Percentiles rank a stretch among this genome's conserved stretches.
Evolutionary conservation across 345 rosid genomes (phyloP).

Genomic region (Fremontodendron californicum): DNA sequence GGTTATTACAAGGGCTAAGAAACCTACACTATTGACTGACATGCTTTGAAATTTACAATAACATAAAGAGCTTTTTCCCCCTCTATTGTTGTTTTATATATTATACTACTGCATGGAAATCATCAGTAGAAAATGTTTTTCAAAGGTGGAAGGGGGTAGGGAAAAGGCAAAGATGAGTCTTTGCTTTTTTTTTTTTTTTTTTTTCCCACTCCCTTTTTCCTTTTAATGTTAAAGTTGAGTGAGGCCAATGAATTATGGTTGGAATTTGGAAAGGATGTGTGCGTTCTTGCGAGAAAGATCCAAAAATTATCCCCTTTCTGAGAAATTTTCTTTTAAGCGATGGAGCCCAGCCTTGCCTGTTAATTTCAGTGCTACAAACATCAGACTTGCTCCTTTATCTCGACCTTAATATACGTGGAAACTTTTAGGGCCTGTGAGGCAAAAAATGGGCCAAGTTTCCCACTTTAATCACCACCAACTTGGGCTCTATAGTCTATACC

Average conservation of each 20-base stretch:
- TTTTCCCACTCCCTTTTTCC: neutral
- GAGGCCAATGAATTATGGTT: constrained; percentile 11
- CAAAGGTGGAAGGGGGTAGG: constrained; percentile 28
- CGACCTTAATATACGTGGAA: neutral
- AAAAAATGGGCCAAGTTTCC: neutral
- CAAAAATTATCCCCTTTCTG: neutral
- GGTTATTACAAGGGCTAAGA: constrained; percentile 2
- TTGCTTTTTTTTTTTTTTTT: constrained; percentile 13
- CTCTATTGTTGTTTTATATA: neutral
- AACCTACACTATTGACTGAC: constrained; percentile 30
- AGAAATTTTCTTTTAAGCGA: constrained; percentile 4
- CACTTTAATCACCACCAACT: neutral
- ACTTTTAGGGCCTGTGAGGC: neutral
- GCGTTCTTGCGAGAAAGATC: constrained; percentile 17
- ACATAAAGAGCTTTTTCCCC: constrained; percentile 7
- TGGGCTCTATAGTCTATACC: neutral
- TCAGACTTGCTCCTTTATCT: neutral
- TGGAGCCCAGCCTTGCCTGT: constrained; percentile 27
- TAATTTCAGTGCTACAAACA: constrained; percentile 21
- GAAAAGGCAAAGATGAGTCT: constrained; percentile 28
- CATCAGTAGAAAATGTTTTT: constrained; percentile 35
- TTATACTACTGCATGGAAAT: constrained; percentile 47
- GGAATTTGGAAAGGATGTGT: constrained; percentile 15
- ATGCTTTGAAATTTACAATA: constrained; percentile 38
- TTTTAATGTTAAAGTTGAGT: constrained; percentile 26